Evolutionary conservation across 2,329 filamentous ascomycete genomes (phyloP).

Genomic region (Fusarium tuaranense): DNA sequence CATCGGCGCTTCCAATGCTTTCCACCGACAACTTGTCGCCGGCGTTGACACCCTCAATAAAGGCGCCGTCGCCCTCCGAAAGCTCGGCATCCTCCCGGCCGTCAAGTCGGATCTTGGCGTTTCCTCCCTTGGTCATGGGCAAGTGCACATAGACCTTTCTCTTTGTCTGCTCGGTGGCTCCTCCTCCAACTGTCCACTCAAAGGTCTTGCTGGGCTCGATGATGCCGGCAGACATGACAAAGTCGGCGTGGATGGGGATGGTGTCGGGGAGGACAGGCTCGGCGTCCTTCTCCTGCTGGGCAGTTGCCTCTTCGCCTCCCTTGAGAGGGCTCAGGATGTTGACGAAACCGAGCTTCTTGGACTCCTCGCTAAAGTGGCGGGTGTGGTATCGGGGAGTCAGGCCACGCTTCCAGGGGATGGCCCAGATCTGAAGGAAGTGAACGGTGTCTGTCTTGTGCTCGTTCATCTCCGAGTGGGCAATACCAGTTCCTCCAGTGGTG

Average conservation of each 20-base stretch:
- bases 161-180: constrained; percentile 62
- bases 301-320: constrained; percentile 71
- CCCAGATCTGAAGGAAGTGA: constrained; percentile 93
- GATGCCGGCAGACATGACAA: constrained; percentile 84
- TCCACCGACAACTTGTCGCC: constrained; percentile 75
- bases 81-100: constrained; percentile 73
- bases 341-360: constrained; percentile 78
- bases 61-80: constrained; percentile 84
- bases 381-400: constrained; percentile 83
- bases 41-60: constrained; percentile 72
- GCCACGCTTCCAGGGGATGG: constrained; percentile 79
- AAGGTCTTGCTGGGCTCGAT: constrained; percentile 75
- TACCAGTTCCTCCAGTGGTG: constrained; percentile 84
- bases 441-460: constrained; percentile 77
- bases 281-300: constrained; percentile 72
- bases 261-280: constrained; percentile 72
- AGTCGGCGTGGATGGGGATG: constrained; percentile 87
- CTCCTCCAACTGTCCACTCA: constrained; percentile 77
- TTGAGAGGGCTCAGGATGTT: constrained; percentile 81
- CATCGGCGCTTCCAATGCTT: constrained; percentile 75
- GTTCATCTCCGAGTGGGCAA: constrained; percentile 87
- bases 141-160: constrained; percentile 85
- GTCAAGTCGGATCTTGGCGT: constrained; percentile 76
- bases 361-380: constrained; percentile 76
- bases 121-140: constrained; percentile 82